Conservation (phyloP, 805 yeast species). For the Vanderwaltozyma verrucispora region DNA sequence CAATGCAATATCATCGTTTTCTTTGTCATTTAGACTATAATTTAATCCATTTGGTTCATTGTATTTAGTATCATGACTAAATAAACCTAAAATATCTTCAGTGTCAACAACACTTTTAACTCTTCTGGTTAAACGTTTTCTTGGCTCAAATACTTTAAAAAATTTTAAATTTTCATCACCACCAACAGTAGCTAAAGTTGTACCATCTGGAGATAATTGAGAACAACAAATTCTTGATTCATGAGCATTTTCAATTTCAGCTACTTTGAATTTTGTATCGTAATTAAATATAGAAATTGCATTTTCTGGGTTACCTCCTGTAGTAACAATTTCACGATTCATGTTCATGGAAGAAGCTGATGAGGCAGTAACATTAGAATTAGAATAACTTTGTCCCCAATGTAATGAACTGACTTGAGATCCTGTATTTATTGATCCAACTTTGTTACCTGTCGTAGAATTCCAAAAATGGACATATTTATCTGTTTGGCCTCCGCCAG, state of each 20-base stretch:
- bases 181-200: slow-evolving; percentile 87
- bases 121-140: slow-evolving; percentile 30
- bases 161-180: slow-evolving; percentile 95
- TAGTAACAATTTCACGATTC: slow-evolving; percentile 67
- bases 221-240: slow-evolving; percentile 80
- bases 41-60: too few species aligned
- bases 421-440: slow-evolving; percentile 81
- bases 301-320: slow-evolving; percentile 90
- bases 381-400: slow-evolving; percentile 58
- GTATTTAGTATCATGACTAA: neutral
- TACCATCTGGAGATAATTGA: slow-evolving; percentile 80
- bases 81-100: slow-evolving; percentile 13
- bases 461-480: slow-evolving; percentile 91
- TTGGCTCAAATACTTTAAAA: slow-evolving; percentile 76
- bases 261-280: slow-evolving; percentile 78
- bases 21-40: neutral
- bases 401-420: slow-evolving; percentile 88
- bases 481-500: slow-evolving; percentile 95
- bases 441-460: slow-evolving; percentile 77
- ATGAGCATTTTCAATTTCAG: slow-evolving; percentile 79
- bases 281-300: slow-evolving; percentile 74
- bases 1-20: neutral
- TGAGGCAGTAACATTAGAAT: neutral
- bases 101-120: slow-evolving; percentile 16
- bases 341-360: slow-evolving; percentile 2